A percentile compares a stretch with the other conserved stretches of the same genome.
phyloP scores from a whole-genome alignment of 2,329 filamentous ascomycete genomes.

The Ophiosphaerella korrae region DNA sequence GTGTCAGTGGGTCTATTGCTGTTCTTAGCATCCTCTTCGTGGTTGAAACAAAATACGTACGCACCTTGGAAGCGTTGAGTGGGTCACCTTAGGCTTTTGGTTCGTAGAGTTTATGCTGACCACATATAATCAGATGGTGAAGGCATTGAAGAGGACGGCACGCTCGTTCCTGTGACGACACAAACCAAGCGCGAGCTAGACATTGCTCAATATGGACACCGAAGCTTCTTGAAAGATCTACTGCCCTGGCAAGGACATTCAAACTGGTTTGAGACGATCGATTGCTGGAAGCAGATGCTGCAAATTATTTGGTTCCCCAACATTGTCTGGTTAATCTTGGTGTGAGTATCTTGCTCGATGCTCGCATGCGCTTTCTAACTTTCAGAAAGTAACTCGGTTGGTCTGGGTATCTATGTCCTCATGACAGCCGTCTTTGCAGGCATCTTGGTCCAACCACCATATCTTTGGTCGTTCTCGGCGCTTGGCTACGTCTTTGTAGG shows the following conservation, averaged over 20 bases:
- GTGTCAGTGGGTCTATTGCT: conserved; percentile 8
- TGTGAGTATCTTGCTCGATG: not conserved
- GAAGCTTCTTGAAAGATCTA: conserved; percentile 11
- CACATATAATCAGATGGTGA: conserved; percentile 3
- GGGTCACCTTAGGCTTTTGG: not conserved
- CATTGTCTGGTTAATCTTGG: conserved; percentile 9
- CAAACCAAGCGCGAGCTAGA: conserved; percentile 9
- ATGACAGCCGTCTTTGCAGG: conserved; percentile 16
- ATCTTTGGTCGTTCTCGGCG: conserved; percentile 10
- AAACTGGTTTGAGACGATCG: conserved; percentile 10
- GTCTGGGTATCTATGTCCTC: conserved; percentile 15
- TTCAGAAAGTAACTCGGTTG: conserved; percentile 9
- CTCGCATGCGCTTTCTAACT: not conserved
- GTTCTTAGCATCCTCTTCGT: conserved; percentile 14
- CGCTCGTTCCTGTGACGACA: conserved; percentile 9
- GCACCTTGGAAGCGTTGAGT: conserved; percentile 14
- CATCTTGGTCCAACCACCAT: conserved; percentile 11
- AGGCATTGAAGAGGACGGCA: conserved; percentile 14
- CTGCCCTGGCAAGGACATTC: conserved; percentile 14
- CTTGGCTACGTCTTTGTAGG: conserved; percentile 16
- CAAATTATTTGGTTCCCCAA: conserved; percentile 18
- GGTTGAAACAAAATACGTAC: conserved; percentile 13
- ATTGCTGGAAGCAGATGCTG: conserved; percentile 17
- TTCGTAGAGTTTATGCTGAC: not conserved
- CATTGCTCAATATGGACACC: conserved; percentile 7